Base-by-base conservation (phyloP, 2,329 filamentous ascomycete genomes). In the Exserohilum rostratum region DNA sequence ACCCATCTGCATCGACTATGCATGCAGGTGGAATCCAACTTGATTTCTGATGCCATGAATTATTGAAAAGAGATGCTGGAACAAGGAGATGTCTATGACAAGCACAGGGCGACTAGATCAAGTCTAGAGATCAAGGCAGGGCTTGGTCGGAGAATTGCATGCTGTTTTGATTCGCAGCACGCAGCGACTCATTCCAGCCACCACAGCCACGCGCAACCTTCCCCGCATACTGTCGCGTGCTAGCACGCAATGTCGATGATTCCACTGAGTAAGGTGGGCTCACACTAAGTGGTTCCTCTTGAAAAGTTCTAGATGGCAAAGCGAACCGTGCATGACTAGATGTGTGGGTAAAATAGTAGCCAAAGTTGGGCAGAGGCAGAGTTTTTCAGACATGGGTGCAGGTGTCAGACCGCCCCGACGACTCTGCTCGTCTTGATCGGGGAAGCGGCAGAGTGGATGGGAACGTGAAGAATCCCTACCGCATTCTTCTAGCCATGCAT, bases 401-500 rank as follows among this genome's bases (percentile, higher is more conserved):
- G 35, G 39, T 37, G 40, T 31, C 18, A 42, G 37, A 25, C 31
- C 31, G 31, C 46, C 30, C n/a, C 25, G 30, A 29, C 18, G 12
- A 48, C 18, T 31, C 33, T 31, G 46, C 25, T 25, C 4, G n/a
- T 33, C 15, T 2, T 42, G 9, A 31, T 34, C 46, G 46, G 46
- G 37, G 46, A 42, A 49, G 46, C 46, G 46, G 38, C 29, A 33
- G 11, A 33, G 11, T 15, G 17, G 34, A 48, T 12, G 42, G 42
- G n/a, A n/a, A 33, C 42, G 29, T 46, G 30, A 35, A 27, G 43
- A 33, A 22, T 6, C 35, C 30, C 37, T 45, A 42, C 34, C 34
- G 37, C 7, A 34, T 49, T 50, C 39, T 39, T 40, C 35, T 18
- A 33, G 39, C 34, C 39, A 54, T 40, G 40, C 51, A 46, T 40